Evolutionary conservation across 257 asterid species (phyloP).

Genomic region (Linderniella brevidens): DNA sequence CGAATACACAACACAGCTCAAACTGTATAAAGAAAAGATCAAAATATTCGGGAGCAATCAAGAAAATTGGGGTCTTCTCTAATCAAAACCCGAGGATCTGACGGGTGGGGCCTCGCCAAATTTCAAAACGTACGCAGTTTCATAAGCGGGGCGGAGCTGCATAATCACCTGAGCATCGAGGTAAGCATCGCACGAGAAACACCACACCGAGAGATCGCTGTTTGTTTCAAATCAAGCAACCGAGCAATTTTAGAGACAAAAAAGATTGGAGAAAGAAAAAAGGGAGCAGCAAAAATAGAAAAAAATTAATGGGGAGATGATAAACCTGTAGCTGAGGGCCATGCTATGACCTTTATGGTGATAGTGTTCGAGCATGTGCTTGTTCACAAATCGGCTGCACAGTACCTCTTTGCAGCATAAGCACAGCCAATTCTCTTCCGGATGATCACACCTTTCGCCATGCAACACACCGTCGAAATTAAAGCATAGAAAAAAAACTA

Average conservation of each 20-base stretch:
- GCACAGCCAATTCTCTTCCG: constrained; percentile 75
- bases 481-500: neutral
- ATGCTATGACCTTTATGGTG: constrained; percentile 30
- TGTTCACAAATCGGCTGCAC: constrained; percentile 86
- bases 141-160: constrained; percentile 42
- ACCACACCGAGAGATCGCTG: constrained; percentile 92
- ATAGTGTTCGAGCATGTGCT: constrained; percentile 83
- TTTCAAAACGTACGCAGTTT: constrained; percentile 64
- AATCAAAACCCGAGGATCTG: constrained; percentile 8
- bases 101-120: constrained; percentile 61
- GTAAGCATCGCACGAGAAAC: constrained; percentile 76
- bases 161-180: constrained; percentile 62
- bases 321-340: constrained; percentile 73
- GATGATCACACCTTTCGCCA: constrained; percentile 48
- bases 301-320: too few relatives aligned
- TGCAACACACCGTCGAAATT: neutral
- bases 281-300: neutral
- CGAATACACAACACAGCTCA: too few relatives aligned
- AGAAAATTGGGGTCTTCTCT: too few relatives aligned
- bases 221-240: neutral
- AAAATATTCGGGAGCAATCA: too few relatives aligned
- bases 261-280: neutral
- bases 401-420: constrained; percentile 71
- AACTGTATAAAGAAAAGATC: too few relatives aligned
- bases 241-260: neutral